phyloP scores from a whole-genome alignment of 345 rosid species.

The Eucalyptus globulus region DNA sequence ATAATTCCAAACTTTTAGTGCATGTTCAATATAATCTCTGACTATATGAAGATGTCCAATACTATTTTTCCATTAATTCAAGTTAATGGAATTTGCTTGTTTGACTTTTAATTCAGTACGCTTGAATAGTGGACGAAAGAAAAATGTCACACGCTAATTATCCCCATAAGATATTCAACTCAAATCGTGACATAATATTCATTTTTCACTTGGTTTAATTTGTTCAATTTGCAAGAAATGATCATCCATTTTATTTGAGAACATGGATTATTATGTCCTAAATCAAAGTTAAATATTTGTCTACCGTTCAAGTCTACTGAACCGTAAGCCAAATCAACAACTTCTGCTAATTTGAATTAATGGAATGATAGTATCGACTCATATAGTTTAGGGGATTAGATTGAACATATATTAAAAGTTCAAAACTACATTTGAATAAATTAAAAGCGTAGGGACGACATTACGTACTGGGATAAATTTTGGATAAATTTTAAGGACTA shows the following conservation, averaged over 20 bases:
- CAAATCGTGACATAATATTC: background rate
- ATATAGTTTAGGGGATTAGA: too few relatives aligned
- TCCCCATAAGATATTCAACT: background rate
- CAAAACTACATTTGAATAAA: too few relatives aligned
- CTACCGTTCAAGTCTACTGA: fast-evolving
- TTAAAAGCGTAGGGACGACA: fast-evolving
- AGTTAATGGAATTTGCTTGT: background rate
- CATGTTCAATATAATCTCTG: fast-evolving
- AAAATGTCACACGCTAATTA: fast-evolving
- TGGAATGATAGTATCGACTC: background rate
- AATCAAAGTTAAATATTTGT: background rate
- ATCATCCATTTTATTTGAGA: background rate
- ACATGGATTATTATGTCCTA: background rate
- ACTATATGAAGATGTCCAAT: background rate
- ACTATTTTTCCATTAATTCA: background rate
- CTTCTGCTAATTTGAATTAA: too few relatives aligned
- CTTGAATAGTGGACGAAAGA: fast-evolving
- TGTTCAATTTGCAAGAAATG: background rate
- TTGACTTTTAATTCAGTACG: background rate
- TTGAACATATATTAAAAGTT: background rate
- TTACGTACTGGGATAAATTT: fast-evolving
- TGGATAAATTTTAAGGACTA: too few relatives aligned
- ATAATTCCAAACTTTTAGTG: fast-evolving
- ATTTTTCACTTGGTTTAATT: background rate
- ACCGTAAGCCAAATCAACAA: too few relatives aligned